phyloP scores from a whole-genome alignment of 2,329 filamentous ascomycete genomes.

The Didymella arachidicola region DNA sequence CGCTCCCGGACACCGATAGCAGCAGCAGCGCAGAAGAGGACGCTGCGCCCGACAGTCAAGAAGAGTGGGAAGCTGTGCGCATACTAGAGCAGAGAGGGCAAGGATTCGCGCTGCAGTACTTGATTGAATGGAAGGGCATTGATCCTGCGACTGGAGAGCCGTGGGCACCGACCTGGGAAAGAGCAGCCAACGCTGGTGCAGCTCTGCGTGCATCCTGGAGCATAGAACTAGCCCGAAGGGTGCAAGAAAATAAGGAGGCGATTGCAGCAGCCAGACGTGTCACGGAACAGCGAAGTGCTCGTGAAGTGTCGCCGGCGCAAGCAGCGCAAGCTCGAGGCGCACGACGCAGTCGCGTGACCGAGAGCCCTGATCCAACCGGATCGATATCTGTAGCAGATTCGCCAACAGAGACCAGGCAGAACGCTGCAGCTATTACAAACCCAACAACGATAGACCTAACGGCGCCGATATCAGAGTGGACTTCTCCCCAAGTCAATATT shows the following conservation, averaged over 20 bases:
- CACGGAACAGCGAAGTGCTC: constrained; percentile 1
- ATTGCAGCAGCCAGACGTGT: not conserved
- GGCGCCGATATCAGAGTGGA: not conserved
- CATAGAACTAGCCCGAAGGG: constrained; percentile 19
- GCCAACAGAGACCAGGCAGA: not conserved
- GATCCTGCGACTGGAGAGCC: constrained; percentile 58
- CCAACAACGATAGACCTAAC: not conserved
- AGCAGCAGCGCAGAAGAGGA: constrained; percentile 12
- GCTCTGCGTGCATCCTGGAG: constrained; percentile 44
- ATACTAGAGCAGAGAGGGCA: constrained; percentile 32
- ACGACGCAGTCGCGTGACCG: not conserved
- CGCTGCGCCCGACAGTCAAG: not conserved
- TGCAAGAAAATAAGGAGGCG: not conserved
- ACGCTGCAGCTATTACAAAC: not conserved
- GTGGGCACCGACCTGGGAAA: constrained; percentile 63
- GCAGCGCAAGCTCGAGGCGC: not conserved
- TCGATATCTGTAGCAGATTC: not conserved
- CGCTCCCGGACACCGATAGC: constrained; percentile 17
- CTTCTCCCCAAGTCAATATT: constrained; percentile 5
- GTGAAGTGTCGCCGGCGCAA: constrained; percentile 1
- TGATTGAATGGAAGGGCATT: constrained; percentile 64
- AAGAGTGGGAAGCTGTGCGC: constrained; percentile 23
- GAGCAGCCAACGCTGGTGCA: constrained; percentile 46
- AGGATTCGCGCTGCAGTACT: constrained; percentile 52
- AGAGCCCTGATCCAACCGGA: constrained; percentile 3